These are phyloP conservation scores for Westerdykella aurantiaca DNA, from an alignment of 2,329 filamentous ascomycete genomes.

Conservation along the genomic window DNA sequence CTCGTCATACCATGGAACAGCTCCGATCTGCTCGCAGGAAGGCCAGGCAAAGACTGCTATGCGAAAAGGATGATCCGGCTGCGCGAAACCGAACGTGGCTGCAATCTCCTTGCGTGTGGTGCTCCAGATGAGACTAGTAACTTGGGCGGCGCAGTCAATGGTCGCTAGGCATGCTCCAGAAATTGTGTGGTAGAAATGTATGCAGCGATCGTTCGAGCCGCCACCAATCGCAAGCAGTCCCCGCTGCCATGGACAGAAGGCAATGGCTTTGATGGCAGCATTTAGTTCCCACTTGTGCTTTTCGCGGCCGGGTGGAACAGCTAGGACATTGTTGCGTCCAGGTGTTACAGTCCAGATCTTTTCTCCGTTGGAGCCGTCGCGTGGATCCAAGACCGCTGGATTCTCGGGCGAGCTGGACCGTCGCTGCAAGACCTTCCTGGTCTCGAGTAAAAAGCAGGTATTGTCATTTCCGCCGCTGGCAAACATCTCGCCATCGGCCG, in stretches of 20 bases:
- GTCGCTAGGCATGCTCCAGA: slow-evolving; percentile 81
- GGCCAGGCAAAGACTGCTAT: slow-evolving; percentile 96
- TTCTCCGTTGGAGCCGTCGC: slow-evolving; percentile 24
- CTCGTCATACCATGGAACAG: slow-evolving; percentile 76
- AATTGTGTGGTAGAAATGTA: slow-evolving; percentile 87
- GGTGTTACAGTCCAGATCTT: slow-evolving; percentile 31
- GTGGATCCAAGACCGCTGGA: slow-evolving; percentile 16
- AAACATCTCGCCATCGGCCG: slow-evolving; percentile 66
- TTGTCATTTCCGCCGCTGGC: slow-evolving; percentile 94
- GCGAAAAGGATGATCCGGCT: slow-evolving; percentile 81
- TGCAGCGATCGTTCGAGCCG: slow-evolving; percentile 88
- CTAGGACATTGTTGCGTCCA: slow-evolving; percentile 33
- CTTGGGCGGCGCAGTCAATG: slow-evolving; percentile 87
- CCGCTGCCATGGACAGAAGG: slow-evolving; percentile 91
- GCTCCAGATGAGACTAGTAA: slow-evolving; percentile 89
- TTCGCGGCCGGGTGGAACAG: slow-evolving; percentile 52
- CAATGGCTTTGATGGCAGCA: slow-evolving; percentile 92
- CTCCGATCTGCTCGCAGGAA: slow-evolving; percentile 75
- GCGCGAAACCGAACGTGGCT: slow-evolving; percentile 88
- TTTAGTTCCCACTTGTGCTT: slow-evolving; percentile 71
- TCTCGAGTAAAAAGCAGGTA: slow-evolving; percentile 73
- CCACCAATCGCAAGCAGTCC: slow-evolving; percentile 85
- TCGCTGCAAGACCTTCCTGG: slow-evolving; percentile 50
- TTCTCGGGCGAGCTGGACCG: not conserved
- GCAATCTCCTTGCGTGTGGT: slow-evolving; percentile 78